Evolutionary conservation across 805 yeast species (phyloP).

Genomic region (Candida boleticola): DNA sequence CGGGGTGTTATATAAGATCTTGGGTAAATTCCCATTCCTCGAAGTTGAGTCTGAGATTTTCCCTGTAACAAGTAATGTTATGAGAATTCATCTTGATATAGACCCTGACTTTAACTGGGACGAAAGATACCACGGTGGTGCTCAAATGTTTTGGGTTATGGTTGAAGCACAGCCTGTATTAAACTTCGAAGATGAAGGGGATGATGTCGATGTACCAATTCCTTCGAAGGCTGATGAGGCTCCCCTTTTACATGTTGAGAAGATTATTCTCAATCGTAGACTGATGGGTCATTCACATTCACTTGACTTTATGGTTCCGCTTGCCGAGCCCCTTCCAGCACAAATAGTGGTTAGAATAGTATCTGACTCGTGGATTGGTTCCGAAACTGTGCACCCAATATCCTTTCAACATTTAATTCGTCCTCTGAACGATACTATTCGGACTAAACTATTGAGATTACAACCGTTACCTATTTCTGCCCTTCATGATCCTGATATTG

Average conservation of each 20-base stretch:
- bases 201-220: neutral
- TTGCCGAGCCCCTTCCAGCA: constrained; percentile 84
- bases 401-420: constrained; percentile 88
- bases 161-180: constrained; percentile 59
- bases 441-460: constrained; percentile 73
- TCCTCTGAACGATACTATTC: constrained; percentile 83
- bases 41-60: constrained; percentile 77
- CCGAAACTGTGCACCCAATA: constrained; percentile 71
- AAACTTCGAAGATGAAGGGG: neutral
- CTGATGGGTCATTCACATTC: constrained; percentile 37
- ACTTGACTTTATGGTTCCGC: constrained; percentile 83
- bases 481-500: constrained; percentile 63
- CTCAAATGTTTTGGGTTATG: constrained; percentile 87
- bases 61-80: constrained; percentile 84
- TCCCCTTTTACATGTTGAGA: constrained; percentile 77
- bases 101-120: constrained; percentile 88
- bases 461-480: constrained; percentile 88
- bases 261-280: constrained; percentile 62
- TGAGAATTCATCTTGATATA: constrained; percentile 71
- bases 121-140: constrained; percentile 71
- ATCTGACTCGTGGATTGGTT: constrained; percentile 88
- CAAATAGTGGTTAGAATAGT: constrained; percentile 78
- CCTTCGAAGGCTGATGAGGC: constrained; percentile 50
- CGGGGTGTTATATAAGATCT: constrained; percentile 49
- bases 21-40: constrained; percentile 74